phyloP scores from a whole-genome alignment of 2,329 filamentous ascomycete species.

The Helotiales sp. region DNA sequence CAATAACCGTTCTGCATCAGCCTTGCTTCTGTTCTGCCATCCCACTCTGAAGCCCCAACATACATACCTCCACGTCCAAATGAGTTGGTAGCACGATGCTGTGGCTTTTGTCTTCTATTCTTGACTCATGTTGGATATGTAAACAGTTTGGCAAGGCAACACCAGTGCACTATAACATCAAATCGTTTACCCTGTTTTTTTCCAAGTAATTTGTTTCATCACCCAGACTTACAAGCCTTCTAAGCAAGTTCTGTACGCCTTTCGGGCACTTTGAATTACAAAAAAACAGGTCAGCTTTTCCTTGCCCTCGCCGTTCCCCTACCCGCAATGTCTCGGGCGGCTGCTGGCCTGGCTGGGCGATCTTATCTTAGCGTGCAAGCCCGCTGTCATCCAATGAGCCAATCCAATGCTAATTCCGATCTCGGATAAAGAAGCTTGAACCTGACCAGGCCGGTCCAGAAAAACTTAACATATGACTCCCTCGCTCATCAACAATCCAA shows the following conservation, averaged over 20 bases:
- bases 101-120: not conserved
- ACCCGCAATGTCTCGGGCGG: not conserved
- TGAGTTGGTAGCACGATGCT: not conserved
- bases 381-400: slow-evolving; percentile 8
- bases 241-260: not conserved
- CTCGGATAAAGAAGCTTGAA: slow-evolving; percentile 9
- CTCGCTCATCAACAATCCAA: not conserved
- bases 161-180: not conserved
- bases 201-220: not conserved
- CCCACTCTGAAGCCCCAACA: not conserved
- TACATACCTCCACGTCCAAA: not conserved
- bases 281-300: not conserved
- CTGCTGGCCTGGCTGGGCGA: not conserved
- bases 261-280: no score
- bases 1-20: not conserved
- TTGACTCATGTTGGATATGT: not conserved
- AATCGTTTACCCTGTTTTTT: not conserved
- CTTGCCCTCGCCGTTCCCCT: not conserved
- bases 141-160: not conserved
- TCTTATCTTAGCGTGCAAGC: slow-evolving; percentile 13
- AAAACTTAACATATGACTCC: slow-evolving; percentile 15
- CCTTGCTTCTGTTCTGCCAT: not conserved
- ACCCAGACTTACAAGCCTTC: not conserved
- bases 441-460: not conserved
- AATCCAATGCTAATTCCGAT: slow-evolving; percentile 6